These are phyloP conservation scores for Thalassiosira exigua DNA, from an alignment of 352 stramenopile species.

Conservation along the genomic window DNA sequence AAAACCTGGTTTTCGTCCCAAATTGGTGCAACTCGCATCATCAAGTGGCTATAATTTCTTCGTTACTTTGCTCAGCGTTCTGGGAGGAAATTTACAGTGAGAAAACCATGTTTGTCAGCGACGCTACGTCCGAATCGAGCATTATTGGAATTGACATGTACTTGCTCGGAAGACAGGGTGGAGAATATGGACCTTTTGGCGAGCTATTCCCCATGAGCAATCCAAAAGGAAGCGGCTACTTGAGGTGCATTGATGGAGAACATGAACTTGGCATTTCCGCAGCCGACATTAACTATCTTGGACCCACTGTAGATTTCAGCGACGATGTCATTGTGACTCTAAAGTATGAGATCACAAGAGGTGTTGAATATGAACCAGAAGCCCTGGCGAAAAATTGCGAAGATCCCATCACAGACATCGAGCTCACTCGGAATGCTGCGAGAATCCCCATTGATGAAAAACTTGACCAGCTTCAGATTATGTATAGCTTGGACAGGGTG, in stretches of 20 bases:
- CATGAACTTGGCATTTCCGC: background rate
- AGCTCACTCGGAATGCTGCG: background rate
- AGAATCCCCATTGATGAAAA: background rate
- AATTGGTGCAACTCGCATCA: too few relatives aligned
- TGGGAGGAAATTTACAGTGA: slow-evolving; percentile 34
- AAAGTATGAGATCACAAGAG: background rate
- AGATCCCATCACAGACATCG: background rate
- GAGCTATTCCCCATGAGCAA: slow-evolving; percentile 14
- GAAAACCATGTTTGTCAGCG: slow-evolving; percentile 14
- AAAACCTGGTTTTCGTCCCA: too few relatives aligned
- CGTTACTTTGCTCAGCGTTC: slow-evolving; percentile 28
- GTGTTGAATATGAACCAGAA: background rate
- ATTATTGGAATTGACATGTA: slow-evolving; percentile 28
- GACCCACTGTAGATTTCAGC: background rate
- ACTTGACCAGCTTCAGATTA: background rate
- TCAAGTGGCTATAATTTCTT: too few relatives aligned
- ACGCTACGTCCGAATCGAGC: slow-evolving; percentile 7
- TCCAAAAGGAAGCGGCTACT: slow-evolving; percentile 14
- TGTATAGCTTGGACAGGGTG: background rate
- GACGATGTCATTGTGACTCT: background rate
- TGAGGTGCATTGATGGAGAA: slow-evolving; percentile 14
- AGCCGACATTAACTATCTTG: background rate
- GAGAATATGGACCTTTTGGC: slow-evolving; percentile 39
- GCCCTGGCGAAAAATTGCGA: slow-evolving; percentile 1
- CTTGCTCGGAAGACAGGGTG: slow-evolving; percentile 5